Base-by-base conservation (phyloP, 192 early-diverging fungal genomes). In the Gaertneriomyces sp. region DNA sequence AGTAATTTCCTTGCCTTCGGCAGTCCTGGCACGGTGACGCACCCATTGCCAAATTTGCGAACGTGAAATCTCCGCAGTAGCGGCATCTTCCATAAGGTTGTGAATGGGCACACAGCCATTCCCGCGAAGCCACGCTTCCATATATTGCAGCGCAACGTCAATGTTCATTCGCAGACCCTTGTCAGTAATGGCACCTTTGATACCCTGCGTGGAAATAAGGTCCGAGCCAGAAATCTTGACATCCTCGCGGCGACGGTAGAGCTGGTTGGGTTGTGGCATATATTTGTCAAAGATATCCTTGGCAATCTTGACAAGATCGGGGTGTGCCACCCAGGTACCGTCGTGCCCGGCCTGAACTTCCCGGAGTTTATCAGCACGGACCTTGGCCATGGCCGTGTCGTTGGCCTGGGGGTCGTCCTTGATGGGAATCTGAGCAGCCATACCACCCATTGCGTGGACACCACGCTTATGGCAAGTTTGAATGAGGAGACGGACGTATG, bases 341-440 rank as follows among this genome's bases (percentile, higher is more conserved):
- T 95, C 93, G 76, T 95, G 92, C 57, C 95, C 93, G 56, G 93
- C 95, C 62, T 81, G 86, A 33, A 95, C 96, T 79, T 98, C 96
- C 75, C 96, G 89, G 59, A 89, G 81, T 82, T 98, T 98, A 77
- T 98, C 96, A 56, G 88, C 87, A 68, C 90, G 87, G 49, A 98
- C 96, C 85, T 96, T 96, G 73, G 84, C 82, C 78, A 95, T 89
- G 53, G 93, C 93, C 17, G 88, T 87, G 63, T 91, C 83, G 82
- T 98, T 98, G 50, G 94, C 94, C 45, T 83, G 75, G 56, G 80
- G 64, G 74, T 98, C 87, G 83, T 91, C 88, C 86, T 95, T 95
- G 87, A 98, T 95, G 59, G 96, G 96, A 74, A 98, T 98, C 78
- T 93, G 91, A 50, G 96, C 96, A 40, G 96, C 93, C 96, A 98